These are phyloP conservation scores for Melampsora abietis-canadensis DNA, from an alignment of 1,284 basidiomycete species.

Conservation along the genomic window DNA sequence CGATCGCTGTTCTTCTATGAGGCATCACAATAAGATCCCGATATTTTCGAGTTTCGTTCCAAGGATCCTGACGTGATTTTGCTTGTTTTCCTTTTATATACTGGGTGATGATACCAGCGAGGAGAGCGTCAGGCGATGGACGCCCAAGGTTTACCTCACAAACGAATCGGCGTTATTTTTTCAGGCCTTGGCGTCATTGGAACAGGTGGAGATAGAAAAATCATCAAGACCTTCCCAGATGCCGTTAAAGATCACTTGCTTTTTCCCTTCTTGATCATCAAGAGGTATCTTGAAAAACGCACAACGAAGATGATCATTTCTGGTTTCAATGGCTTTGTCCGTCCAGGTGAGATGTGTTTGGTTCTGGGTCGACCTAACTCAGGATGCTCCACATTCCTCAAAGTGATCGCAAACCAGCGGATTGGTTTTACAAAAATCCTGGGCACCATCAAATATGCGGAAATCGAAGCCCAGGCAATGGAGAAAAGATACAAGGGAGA, in stretches of 20 bases:
- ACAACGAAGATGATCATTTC: conserved; percentile 40
- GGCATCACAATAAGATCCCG: no score
- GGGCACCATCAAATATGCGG: conserved; percentile 64
- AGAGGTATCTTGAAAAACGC: neutral
- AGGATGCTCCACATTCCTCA: conserved; percentile 54
- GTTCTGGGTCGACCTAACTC: conserved; percentile 58
- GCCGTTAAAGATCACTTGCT: conserved; percentile 62
- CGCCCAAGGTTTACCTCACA: neutral
- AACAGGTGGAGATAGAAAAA: conserved; percentile 59
- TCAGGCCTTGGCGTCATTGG: conserved; percentile 71
- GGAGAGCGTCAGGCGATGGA: neutral
- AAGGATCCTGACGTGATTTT: no score
- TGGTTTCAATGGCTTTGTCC: conserved; percentile 61
- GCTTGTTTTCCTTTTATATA: neutral
- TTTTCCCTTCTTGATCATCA: conserved; percentile 58
- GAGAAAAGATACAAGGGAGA: conserved; percentile 63
- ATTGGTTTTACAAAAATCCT: conserved; percentile 53
- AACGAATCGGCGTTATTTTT: conserved; percentile 66
- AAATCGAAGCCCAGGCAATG: conserved; percentile 54
- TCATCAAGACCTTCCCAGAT: conserved; percentile 58
- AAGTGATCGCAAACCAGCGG: conserved; percentile 53
- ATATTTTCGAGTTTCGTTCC: no score
- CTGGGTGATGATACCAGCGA: neutral
- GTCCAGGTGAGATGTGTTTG: conserved; percentile 63
- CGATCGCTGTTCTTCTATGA: no score